These are phyloP conservation scores for Candida anglica DNA, from an alignment of 805 yeast species.

Conservation along the genomic window DNA sequence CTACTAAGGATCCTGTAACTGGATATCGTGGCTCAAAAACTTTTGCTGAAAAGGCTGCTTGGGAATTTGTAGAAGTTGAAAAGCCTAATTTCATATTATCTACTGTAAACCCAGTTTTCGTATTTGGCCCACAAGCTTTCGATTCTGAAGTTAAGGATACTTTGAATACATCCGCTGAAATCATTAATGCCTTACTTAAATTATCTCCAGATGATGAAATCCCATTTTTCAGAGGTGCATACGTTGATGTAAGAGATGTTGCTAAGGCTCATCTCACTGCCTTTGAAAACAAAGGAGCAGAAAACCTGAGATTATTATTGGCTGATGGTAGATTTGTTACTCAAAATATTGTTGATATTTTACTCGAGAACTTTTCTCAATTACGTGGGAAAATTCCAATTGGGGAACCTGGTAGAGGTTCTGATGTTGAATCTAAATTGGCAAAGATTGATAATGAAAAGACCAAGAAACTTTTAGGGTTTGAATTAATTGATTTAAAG, in stretches of 20 bases:
- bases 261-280: conserved; percentile 32
- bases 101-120: conserved; percentile 18
- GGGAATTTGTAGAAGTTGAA: conserved; percentile 44
- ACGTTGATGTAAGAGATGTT: conserved; percentile 28
- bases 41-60: conserved; percentile 57
- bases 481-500: conserved; percentile 35
- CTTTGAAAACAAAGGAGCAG: conserved; percentile 17
- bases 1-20: conserved; percentile 30
- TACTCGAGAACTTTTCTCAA: conserved; percentile 21
- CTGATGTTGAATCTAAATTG: conserved; percentile 21
- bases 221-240: conserved; percentile 22
- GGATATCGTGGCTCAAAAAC: conserved; percentile 60
- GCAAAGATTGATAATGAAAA: conserved; percentile 28
- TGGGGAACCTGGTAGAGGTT: conserved; percentile 31
- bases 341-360: conserved; percentile 28
- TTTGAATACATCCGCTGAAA: conserved; percentile 25
- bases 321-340: conserved; percentile 29
- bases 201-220: conserved; percentile 13
- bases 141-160: conserved; percentile 7
- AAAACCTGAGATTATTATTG: conserved; percentile 27
- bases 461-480: conserved; percentile 32
- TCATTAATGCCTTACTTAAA: conserved; percentile 16
- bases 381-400: conserved; percentile 28
- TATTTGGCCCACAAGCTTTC: conserved; percentile 22
- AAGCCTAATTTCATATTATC: conserved; percentile 39